phyloP scores from a whole-genome alignment of 805 yeast genomes.

The Candida cerambycidarum region DNA sequence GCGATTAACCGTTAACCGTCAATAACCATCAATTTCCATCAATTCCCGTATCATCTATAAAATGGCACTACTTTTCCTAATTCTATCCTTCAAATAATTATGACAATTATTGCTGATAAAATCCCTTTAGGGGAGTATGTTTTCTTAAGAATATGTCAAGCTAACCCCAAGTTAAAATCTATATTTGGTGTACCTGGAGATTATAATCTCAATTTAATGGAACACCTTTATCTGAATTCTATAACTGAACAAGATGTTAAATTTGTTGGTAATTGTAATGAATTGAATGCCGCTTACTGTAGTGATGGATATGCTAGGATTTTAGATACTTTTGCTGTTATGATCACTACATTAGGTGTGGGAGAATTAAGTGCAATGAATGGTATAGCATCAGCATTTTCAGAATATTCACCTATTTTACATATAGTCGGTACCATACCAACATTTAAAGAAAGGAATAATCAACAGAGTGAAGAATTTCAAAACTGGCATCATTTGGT shows the following conservation, averaged over 20 bases:
- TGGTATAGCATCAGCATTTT: conserved; percentile 79
- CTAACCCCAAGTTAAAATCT: conserved; percentile 50
- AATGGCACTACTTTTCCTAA: background rate
- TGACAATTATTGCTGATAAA: conserved; percentile 15
- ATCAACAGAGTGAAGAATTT: conserved; percentile 9
- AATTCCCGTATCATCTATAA: background rate
- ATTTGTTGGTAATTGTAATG: conserved; percentile 88
- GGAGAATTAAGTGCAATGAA: conserved; percentile 86
- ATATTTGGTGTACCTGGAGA: conserved; percentile 83
- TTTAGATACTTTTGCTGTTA: conserved; percentile 59
- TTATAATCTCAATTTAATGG: conserved; percentile 66
- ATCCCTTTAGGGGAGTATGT: conserved; percentile 66
- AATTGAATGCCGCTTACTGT: conserved; percentile 84
- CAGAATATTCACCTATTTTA: conserved; percentile 75
- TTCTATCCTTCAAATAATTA: background rate
- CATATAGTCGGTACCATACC: conserved; percentile 71
- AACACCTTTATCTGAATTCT: conserved; percentile 54
- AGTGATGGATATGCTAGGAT: conserved; percentile 84
- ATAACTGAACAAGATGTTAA: conserved; percentile 42
- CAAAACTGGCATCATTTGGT: conserved; percentile 58
- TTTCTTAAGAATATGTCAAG: conserved; percentile 53
- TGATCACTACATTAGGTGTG: conserved; percentile 78
- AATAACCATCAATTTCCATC: background rate
- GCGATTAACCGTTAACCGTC: conserved; percentile 3
- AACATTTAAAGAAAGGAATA: conserved; percentile 19